Evolutionary conservation across 192 early-diverging fungal species (phyloP), one percentile per base, ranked within the genome.

Genomic region (Thoreauomyces humboldtii): DNA sequence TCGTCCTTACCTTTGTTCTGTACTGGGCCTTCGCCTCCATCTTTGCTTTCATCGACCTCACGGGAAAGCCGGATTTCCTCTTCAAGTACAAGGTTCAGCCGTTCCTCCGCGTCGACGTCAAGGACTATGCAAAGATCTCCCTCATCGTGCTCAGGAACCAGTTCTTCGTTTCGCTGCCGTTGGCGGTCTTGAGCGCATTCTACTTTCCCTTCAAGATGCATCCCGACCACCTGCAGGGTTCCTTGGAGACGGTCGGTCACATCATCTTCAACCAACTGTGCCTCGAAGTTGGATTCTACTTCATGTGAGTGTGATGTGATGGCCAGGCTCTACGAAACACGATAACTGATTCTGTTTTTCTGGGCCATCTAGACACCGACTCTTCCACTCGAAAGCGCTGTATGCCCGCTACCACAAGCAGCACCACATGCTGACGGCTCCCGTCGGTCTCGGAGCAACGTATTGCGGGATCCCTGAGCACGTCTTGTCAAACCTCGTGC

Each of bases 321-420:
- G n/a, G n/a, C n/a, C n/a, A n/a, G n/a, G n/a, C n/a, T n/a, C n/a
- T n/a, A n/a, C n/a, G n/a, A n/a, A n/a, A n/a, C n/a, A n/a, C n/a
- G n/a, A n/a, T n/a, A n/a, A n/a, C n/a, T n/a, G n/a, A n/a, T n/a
- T n/a, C n/a, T n/a, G n/a, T n/a, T n/a, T n/a, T n/a, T n/a, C n/a
- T n/a, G n/a, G n/a, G n/a, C n/a, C n/a, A n/a, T n/a, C n/a, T n/a
- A n/a, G n/a, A n/a, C 95, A 98, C 78, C 88, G 93, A 36, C 74
- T 83, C 41, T 81, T 98, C 52, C 95, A 98, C 82, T 90, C 87
- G 70, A 88, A 89, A 2, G 80, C 85, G 32, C 75, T 94, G 60
- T 98, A 98, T 78, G 89, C 90, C 61, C 74, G 80, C 55, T 89
- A 95, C 63, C 95, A 98, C 87, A 98, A 98, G 77, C 77, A 89